Conservation (phyloP, 345 rosid genomes). For the Boechera retrofracta region DNA sequence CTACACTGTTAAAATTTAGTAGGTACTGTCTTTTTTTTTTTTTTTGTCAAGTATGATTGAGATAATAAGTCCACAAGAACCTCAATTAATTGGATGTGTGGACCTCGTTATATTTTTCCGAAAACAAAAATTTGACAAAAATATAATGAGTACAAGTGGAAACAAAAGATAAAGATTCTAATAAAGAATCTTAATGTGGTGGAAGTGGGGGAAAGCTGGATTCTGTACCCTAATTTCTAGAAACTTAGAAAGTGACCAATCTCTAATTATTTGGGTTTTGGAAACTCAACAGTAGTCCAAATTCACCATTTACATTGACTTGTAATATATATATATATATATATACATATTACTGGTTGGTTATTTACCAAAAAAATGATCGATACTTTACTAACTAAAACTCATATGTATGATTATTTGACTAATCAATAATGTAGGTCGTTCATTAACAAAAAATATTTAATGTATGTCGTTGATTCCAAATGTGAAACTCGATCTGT, state of each 20-base stretch:
- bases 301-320: neutral
- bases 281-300: constrained; percentile 15
- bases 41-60: constrained; percentile 20
- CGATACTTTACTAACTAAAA: neutral
- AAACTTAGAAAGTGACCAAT: constrained; percentile 30
- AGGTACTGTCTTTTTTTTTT: neutral
- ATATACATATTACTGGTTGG: neutral
- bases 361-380: neutral
- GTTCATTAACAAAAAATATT: neutral
- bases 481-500: constrained; percentile 7
- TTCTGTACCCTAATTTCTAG: constrained; percentile 40
- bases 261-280: constrained; percentile 9
- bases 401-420: neutral
- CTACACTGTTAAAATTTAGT: neutral
- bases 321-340: no score
- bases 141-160: constrained; percentile 35
- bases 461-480: constrained; percentile 15
- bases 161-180: constrained; percentile 41
- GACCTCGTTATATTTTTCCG: constrained; percentile 7
- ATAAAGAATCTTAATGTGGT: constrained; percentile 29
- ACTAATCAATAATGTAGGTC: neutral
- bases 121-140: neutral
- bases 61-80: constrained; percentile 16
- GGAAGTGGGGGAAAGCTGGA: constrained; percentile 61
- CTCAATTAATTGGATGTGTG: constrained; percentile 27